Conservation (phyloP, 2,329 filamentous ascomycete species). For the Alternaria brassicae region DNA sequence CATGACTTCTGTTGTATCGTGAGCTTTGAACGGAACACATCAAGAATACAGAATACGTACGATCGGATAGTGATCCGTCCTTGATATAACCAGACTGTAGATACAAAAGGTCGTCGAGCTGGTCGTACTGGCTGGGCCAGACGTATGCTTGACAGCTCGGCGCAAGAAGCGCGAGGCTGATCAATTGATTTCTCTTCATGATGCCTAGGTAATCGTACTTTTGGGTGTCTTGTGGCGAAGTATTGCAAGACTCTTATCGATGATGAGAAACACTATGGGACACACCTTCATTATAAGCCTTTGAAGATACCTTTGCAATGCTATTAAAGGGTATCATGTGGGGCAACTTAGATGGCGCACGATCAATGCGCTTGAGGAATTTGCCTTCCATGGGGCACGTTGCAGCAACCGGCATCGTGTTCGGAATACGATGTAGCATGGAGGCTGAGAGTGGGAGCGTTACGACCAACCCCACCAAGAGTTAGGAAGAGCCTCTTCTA, state of each 20-base stretch:
- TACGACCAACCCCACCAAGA: background rate
- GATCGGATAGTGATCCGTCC: constrained; percentile 9
- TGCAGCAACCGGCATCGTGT: background rate
- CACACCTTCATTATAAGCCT: background rate
- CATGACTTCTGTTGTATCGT: constrained; percentile 15
- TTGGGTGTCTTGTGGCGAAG: background rate
- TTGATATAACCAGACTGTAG: constrained; percentile 7
- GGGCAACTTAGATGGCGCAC: background rate
- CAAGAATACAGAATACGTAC: background rate
- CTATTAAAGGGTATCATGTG: background rate
- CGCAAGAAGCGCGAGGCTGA: constrained; percentile 8
- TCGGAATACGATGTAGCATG: background rate
- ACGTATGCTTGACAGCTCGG: constrained; percentile 14
- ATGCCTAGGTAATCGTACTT: background rate
- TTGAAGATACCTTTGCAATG: background rate
- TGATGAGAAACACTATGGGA: background rate
- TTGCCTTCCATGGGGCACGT: background rate
- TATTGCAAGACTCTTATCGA: background rate
- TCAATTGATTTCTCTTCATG: constrained; percentile 1
- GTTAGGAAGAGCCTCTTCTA: background rate
- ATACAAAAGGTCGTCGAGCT: constrained; percentile 13
- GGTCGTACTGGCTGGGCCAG: constrained; percentile 18
- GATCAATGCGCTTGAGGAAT: background rate
- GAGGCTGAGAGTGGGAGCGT: background rate
- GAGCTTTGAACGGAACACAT: background rate